Base-by-base conservation (phyloP, 805 yeast species). In the Starmera quercuum region DNA sequence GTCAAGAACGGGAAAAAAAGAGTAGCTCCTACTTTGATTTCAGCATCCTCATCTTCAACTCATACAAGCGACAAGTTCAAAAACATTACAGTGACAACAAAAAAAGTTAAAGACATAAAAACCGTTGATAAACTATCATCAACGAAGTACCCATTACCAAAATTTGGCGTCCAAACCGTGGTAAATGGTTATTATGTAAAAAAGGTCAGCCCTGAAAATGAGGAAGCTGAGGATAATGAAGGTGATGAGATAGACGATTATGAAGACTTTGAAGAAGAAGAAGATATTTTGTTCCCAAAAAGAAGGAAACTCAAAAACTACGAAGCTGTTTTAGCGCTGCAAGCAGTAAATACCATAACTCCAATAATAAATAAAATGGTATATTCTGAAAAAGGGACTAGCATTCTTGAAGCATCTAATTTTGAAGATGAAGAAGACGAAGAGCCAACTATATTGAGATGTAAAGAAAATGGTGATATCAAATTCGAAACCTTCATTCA, bases 1-100 rank as follows among this genome's bases (percentile, higher is more conserved):
- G 74, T 88, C 1, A 82, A 83, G 45, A 78, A 80, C 25, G 92
- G 92, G 4, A 76, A 75, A 47, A 83, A 82, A 45, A 59, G 92
- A 44, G 86, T 83, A 2, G 72, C 83, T 1, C 94, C 92, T 5
- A 64, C 77, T 16, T 54, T 82, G 11, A 67, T 82, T 4, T 74
- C 88, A 1, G 51, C 64, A 1, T 48, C 71, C 1, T 52, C 61
- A 4, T 45, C 58, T 7, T 31, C 40, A 0, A 35, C 35, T 17
- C 39, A 33, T 31, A 30, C 27, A 28, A 40, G 18, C 26, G 42
- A 32, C 31, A 46, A 34, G 32, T 49, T 40, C 37, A 32, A 37
- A 35, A 32, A 31, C 33, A 25, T 39, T 16, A 17, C 47, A 6
- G 34, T 38, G 8, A 22, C 45, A 22, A 27, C 37, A 15, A 30